These are phyloP conservation scores for Phytophthora lateralis DNA, from an alignment of 352 stramenopile species.

Conservation along the genomic window DNA sequence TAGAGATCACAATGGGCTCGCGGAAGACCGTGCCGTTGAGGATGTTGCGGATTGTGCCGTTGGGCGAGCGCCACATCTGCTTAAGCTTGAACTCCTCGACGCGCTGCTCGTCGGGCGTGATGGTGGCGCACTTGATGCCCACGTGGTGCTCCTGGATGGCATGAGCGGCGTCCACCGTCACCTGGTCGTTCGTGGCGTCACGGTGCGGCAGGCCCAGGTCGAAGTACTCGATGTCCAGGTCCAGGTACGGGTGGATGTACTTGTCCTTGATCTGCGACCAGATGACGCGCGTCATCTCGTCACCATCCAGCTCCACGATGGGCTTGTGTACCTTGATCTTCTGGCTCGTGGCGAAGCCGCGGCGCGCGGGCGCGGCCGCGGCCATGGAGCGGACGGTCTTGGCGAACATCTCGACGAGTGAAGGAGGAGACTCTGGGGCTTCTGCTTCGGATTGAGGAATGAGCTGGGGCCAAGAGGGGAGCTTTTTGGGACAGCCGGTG, in stretches of 20 bases:
- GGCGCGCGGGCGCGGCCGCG: conserved; percentile 27
- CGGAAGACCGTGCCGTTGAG: conserved; percentile 89
- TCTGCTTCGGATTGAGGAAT: conserved; percentile 50
- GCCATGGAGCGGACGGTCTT: conserved; percentile 55
- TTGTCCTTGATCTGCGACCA: conserved; percentile 70
- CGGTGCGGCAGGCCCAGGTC: conserved; percentile 81
- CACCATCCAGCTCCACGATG: conserved; percentile 83
- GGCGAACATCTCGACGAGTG: conserved; percentile 44
- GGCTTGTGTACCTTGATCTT: conserved; percentile 83
- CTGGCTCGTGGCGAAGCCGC: conserved; percentile 48
- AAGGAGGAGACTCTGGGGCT: conserved; percentile 3
- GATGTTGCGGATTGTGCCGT: conserved; percentile 88
- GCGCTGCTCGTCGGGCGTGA: conserved; percentile 86
- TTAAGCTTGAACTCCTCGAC: conserved; percentile 86
- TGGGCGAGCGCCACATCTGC: conserved; percentile 86
- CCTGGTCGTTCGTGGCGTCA: conserved; percentile 81
- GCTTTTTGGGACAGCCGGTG: conserved; percentile 13
- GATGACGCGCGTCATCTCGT: conserved; percentile 89
- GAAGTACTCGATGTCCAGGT: conserved; percentile 88
- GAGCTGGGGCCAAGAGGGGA: conserved; percentile 4
- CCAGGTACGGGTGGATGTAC: conserved; percentile 83
- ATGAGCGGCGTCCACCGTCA: conserved; percentile 79
- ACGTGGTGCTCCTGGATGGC: conserved; percentile 85
- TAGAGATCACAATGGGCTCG: conserved; percentile 87
- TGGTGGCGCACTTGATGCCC: conserved; percentile 91